These are phyloP conservation scores for Aeschynomene evenia DNA, from an alignment of 306 rosid genomes.

Conservation along the genomic window DNA sequence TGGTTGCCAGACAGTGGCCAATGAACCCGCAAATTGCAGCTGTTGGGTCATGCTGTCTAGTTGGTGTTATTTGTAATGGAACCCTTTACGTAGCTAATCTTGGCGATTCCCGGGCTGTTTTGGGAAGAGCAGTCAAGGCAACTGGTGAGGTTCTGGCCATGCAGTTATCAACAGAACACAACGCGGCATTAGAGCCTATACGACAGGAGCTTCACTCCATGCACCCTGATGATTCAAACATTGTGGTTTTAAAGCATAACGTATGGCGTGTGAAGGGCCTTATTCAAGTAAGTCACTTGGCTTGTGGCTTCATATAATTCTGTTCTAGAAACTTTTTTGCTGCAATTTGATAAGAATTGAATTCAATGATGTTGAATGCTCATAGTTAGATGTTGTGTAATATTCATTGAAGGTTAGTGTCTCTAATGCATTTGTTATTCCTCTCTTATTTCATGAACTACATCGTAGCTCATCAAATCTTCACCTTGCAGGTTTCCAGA, in stretches of 20 bases:
- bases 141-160: conserved; percentile 79
- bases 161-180: conserved; percentile 79
- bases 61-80: conserved; percentile 72
- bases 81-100: conserved; percentile 71
- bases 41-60: conserved; percentile 93
- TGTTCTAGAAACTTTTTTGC: background rate
- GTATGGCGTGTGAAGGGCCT: conserved; percentile 93
- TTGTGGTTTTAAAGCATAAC: conserved; percentile 86
- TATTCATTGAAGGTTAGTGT: background rate
- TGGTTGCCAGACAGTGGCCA: conserved; percentile 70
- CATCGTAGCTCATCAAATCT: conserved; percentile 6
- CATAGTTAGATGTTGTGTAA: background rate
- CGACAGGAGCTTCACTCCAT: conserved; percentile 83
- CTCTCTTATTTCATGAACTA: background rate
- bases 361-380: background rate
- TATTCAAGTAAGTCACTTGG: conserved; percentile 58
- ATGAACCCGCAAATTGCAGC: conserved; percentile 82
- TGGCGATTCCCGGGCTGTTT: conserved; percentile 92
- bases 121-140: conserved; percentile 76
- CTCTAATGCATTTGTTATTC: background rate
- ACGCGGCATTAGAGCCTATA: conserved; percentile 68
- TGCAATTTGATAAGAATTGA: background rate
- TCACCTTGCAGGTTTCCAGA: conserved; percentile 67
- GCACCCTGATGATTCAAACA: conserved; percentile 80
- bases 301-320: background rate